Percentiles rank a stretch among this genome's conserved stretches.
phyloP scores from a whole-genome alignment of 768 basidiomycete species.

The Xerocomellus chrysenteron region DNA sequence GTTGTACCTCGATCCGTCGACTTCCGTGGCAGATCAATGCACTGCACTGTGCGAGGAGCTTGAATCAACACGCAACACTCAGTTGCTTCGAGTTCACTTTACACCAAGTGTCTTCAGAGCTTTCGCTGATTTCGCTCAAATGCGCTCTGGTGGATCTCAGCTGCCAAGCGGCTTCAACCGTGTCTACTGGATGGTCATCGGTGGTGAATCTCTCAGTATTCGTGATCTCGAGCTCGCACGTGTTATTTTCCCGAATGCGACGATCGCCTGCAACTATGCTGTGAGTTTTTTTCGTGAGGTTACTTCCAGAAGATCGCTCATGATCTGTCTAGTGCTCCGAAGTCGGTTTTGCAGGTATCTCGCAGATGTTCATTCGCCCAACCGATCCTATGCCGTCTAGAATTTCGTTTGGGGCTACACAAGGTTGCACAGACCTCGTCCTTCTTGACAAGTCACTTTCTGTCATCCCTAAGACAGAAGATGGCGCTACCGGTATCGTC shows the following conservation, averaged over 20 bases:
- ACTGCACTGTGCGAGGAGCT: constrained; percentile 24
- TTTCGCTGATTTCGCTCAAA: constrained; percentile 28
- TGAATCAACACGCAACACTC: constrained; percentile 19
- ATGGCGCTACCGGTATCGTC: constrained; percentile 28
- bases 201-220: constrained; percentile 28
- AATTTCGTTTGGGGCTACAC: constrained; percentile 29
- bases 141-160: constrained; percentile 16
- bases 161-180: constrained; percentile 24
- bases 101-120: constrained; percentile 31
- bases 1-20: constrained; percentile 28
- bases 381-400: constrained; percentile 24
- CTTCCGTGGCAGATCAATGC: constrained; percentile 30
- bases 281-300: constrained; percentile 8
- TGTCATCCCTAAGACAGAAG: constrained; percentile 19
- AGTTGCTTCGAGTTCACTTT: constrained; percentile 29
- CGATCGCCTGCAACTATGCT: constrained; percentile 33
- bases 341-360: constrained; percentile 31
- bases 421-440: constrained; percentile 29
- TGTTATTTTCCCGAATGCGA: constrained; percentile 23
- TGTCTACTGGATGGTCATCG: constrained; percentile 35
- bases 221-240: constrained; percentile 29
- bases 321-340: constrained; percentile 20
- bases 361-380: constrained; percentile 31
- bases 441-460: constrained; percentile 25
- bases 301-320: neutral